A percentile compares a stretch with the other conserved stretches of the same genome.
Conservation (phyloP, 805 yeast species). For the Candida hungchunana region DNA sequence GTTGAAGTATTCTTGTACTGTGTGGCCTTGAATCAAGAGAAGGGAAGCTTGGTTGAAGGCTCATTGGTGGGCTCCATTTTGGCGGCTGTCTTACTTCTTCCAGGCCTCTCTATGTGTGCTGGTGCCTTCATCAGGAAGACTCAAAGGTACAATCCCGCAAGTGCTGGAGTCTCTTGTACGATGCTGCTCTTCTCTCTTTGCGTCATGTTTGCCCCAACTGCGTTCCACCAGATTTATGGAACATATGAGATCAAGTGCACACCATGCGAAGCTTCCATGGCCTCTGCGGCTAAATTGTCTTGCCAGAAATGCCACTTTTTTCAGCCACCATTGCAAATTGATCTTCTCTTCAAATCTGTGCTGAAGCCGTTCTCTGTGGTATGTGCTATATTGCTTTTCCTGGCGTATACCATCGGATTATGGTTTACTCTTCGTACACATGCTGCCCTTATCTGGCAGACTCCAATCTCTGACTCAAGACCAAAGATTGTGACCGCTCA, state of each 20-base stretch:
- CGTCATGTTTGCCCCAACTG: conserved; percentile 89
- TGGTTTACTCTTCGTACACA: conserved; percentile 94
- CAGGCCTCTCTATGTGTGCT: conserved; percentile 96
- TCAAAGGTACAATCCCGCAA: conserved; percentile 90
- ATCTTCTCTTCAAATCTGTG: conserved; percentile 58
- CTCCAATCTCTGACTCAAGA: conserved; percentile 39
- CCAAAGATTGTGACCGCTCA: conserved; percentile 15
- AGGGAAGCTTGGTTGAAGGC: conserved; percentile 91
- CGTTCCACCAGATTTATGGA: conserved; percentile 87
- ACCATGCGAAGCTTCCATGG: conserved; percentile 35
- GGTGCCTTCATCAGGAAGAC: conserved; percentile 93
- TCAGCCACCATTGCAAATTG: conserved; percentile 72
- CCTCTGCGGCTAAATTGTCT: conserved; percentile 25
- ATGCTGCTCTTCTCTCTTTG: conserved; percentile 88
- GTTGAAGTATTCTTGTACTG: conserved; percentile 91
- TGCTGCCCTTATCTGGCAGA: conserved; percentile 94
- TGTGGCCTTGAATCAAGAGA: conserved; percentile 81
- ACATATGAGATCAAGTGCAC: conserved; percentile 73
- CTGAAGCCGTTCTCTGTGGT: conserved; percentile 77
- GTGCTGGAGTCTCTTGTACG: conserved; percentile 96
- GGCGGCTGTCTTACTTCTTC: conserved; percentile 87
- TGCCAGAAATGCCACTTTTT: conserved; percentile 73
- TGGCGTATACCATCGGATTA: conserved; percentile 84
- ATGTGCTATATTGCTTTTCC: conserved; percentile 75
- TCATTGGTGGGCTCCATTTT: conserved; percentile 90